Base-by-base conservation (phyloP, 305 asterid species). In the Fraxinus sp. region DNA sequence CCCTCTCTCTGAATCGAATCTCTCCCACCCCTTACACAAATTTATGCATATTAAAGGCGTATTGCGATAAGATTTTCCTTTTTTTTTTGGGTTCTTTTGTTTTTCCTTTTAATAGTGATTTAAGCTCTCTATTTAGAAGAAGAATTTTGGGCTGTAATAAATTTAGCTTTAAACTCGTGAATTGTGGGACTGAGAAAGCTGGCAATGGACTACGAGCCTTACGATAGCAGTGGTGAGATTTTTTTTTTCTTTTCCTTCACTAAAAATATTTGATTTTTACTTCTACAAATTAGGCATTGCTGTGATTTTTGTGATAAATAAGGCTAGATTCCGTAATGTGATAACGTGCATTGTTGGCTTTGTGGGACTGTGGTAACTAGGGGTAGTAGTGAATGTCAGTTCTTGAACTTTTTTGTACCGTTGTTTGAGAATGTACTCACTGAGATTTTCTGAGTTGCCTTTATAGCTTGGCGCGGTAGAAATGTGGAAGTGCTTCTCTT, bases 121-220 rank as follows among this genome's bases (percentile, higher is more conserved):
- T 66, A 30, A 26, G 74, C 74, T 66, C 36, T 66, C 74, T 24
- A 7, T 64, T 64, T 20, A 7, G 32, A 62, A 66, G 18, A 66
- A 66, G 36, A 26, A 3, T 26, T 68, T 24, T 22, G 4, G 74
- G 74, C 18, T 68, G 36, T 13, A 68, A 68, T 24, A 10, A 68
- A 26, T 68, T 11, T 5, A 68, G 74, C 7, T 68, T 11, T 68
- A 68, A 68, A 68, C 37, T 10, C 4, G 37, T 68, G 74, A 28
- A 24, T 24, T 26, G 36, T 68, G 36, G 35, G 74, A 68, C 18
- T 4, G 18, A 28, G n/a, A 68, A 68, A 68, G 74, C 35, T 68
- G 74, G 74, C 74, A 68, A 68, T 68, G 74, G 37, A 68, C 37
- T 68, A 68, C 37, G 18, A 68, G 74, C 74, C 74, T 68, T 68